Evolutionary conservation across 2,329 filamentous ascomycete species (phyloP).

Genomic region (Ceratocystis variospora): DNA sequence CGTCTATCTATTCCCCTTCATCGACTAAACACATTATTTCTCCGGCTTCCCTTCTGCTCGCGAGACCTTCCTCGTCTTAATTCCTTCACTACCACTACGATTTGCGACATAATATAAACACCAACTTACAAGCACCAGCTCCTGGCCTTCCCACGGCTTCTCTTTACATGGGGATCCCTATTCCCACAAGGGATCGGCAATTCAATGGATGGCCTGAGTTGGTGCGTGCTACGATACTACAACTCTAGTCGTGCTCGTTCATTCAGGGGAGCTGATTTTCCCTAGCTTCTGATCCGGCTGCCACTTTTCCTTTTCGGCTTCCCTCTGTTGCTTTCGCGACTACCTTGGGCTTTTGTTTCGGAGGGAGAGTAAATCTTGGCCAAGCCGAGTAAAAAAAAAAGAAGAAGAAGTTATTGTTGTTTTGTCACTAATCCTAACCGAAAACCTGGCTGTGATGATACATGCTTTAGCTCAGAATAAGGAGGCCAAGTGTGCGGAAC

Average conservation of each 20-base stretch:
- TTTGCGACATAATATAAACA: background rate
- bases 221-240: background rate
- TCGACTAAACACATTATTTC: background rate
- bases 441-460: no score
- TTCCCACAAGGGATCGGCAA: constrained; percentile 2
- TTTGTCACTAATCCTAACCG: no score
- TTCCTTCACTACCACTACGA: constrained; percentile 1
- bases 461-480: no score
- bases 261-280: background rate
- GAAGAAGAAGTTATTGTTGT: no score
- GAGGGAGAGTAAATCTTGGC: no score
- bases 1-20: no score
- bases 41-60: background rate
- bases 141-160: constrained; percentile 1
- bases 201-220: background rate
- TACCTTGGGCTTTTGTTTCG: no score
- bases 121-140: background rate
- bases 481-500: no score
- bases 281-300: background rate
- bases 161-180: constrained; percentile 1
- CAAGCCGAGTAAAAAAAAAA: no score
- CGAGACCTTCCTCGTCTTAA: background rate
- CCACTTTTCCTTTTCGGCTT: background rate
- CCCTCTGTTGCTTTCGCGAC: background rate
- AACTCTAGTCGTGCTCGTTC: background rate